Evolutionary conservation across 495 filamentous ascomycete genomes (phyloP).

Genomic region (Xylaria curta): DNA sequence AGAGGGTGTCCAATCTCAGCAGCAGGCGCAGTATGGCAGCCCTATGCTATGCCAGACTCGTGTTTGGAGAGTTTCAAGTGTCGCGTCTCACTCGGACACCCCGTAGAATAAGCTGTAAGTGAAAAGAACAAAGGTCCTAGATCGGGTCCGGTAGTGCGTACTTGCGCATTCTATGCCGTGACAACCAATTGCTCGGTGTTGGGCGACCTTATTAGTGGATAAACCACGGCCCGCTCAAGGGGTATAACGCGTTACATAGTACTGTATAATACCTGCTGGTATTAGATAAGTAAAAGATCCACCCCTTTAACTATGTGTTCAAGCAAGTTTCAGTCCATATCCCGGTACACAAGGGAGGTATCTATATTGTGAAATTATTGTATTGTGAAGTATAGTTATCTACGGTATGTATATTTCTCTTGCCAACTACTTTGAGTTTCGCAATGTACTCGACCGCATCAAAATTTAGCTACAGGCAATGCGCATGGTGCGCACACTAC

Average conservation of each 20-base stretch:
- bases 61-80: conserved; percentile 1
- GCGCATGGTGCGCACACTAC: background rate
- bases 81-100: background rate
- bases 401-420: background rate
- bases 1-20: background rate
- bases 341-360: background rate
- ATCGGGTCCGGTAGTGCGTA: background rate
- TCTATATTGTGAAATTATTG: background rate
- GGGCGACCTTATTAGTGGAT: background rate
- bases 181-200: background rate
- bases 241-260: background rate
- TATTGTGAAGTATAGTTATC: background rate
- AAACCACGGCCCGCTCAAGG: background rate
- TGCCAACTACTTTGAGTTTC: background rate
- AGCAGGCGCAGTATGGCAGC: conserved; percentile 1
- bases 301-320: background rate
- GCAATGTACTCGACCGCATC: background rate
- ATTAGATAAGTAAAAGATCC: background rate
- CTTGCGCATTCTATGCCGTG: background rate
- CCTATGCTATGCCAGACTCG: background rate
- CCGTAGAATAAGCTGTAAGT: background rate
- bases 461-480: background rate
- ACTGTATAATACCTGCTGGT: too few relatives aligned
- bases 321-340: background rate
- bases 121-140: background rate